Evolutionary conservation across 2,329 filamentous ascomycete genomes (phyloP), one percentile per base, ranked within the genome.

Genomic region (Stachybotrys elegans): DNA sequence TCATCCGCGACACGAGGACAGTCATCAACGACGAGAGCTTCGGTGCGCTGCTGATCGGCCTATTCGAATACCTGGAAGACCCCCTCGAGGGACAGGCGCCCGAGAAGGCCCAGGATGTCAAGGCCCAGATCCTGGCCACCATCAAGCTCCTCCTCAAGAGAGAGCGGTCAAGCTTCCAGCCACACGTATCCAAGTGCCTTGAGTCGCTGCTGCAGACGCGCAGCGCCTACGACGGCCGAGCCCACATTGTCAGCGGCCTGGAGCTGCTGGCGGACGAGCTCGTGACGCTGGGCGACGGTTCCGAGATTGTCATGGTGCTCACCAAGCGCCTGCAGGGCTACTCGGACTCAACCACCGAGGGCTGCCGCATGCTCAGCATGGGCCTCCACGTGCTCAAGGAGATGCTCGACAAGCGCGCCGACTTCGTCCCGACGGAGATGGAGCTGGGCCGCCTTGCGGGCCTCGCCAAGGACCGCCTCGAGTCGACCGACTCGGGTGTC

Each of bases 221-320:
- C 32, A 76, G 78, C 34, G 71, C 72, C 42, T 86, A 87, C 57
- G 85, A 89, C 48, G 76, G 78, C 12, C 75, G 81, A 20, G 79
- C 81, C 17, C 84, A 89, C 60, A 84, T 90, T 42, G 81, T 88
- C 42, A 80, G 79, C 43, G 86, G 87, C 17, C 73, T 91, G 32
- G 86, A 90, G 66, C 72, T 85, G 19, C 76, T 88, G 2, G 82
- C 85, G 4, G 80, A 86, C 41, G 86, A 90, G 55, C 77, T 91
- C 4, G 79, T 87, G 16, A 69, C 69, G 27, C 74, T 86, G 4
- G 82, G 84, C 2, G 77, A 86, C 40, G 75, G 78, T 6, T 68
- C 76, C 4, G 80, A 84, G 57, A 80, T 83, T 16, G 70, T 73
- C 1, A 62, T 75, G 4, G 75, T 78, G 16, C 70, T 84, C 51